Evolutionary conservation across 1,139 yeast species (phyloP), one percentile per base, ranked within the genome.

Genomic region (Kazachstania sp.): DNA sequence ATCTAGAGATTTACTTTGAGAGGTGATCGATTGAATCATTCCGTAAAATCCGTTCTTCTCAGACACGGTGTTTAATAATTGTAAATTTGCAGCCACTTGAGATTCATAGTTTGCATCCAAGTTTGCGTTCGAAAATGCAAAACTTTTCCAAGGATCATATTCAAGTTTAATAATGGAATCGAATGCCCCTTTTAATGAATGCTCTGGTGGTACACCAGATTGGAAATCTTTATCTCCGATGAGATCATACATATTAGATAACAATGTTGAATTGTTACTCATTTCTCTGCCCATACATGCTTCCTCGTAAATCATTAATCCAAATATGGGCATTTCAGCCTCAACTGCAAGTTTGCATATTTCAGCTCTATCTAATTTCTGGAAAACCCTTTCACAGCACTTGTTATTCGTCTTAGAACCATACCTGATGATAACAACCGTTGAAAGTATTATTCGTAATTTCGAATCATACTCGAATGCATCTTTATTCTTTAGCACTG

Each of bases 151-250:
- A 2, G 71, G 50, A 37, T 71, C 60, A 51, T 71, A 64, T 15
- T 68, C 64, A 6, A 66, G 64, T 38, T 66, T 59, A 31, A 68
- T 68, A 3, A 78, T 63, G 32, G 73, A 66, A 7, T 66, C 60
- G 12, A 80, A 57, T 0, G 85, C 82, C 47, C 73, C 73, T 0
- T 70, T 70, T 9, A 86, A 59, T 0, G 80, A 69, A 0, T 83
- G 74, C 23, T 73, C 71, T 15, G 75, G 72, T 0, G 87, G 87
- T 8, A 84, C 64, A 0, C 94, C 94, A 54, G 72, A 71, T 2
- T 74, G 57, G 38, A 84, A 64, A 58, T 86, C 95, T 1, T 72
- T 70, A 53, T 84, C 87, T 46, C 75, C 78, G 4, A 68, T 50
- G 0, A 56, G 51, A 16, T 70, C 69, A 56, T 81, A 84, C 1